A percentile compares a stretch with the other conserved stretches of the same genome.
These are phyloP conservation scores for Ruellia speciosa DNA, from an alignment of 305 asterid species.

Conservation along the genomic window DNA sequence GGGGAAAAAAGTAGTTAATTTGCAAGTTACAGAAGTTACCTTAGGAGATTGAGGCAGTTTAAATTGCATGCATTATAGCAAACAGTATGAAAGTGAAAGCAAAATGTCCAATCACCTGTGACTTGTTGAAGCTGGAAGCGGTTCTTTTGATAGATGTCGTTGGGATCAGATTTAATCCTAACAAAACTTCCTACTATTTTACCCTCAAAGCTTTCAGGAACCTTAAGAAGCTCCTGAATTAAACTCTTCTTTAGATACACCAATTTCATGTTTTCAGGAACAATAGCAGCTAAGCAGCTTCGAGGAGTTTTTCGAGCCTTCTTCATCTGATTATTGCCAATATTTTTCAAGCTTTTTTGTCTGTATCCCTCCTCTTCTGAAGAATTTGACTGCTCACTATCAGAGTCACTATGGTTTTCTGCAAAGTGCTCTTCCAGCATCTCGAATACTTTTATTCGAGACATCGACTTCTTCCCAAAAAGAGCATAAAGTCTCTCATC, in stretches of 20 bases:
- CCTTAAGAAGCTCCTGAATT: conserved; percentile 58
- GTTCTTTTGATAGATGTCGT: conserved; percentile 64
- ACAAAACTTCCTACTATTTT: conserved; percentile 78
- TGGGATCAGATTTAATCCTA: conserved; percentile 70
- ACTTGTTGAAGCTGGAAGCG: conserved; percentile 74
- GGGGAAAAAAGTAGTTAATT: conserved; percentile 2
- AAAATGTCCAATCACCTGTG: conserved; percentile 43
- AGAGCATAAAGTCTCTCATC: conserved; percentile 58
- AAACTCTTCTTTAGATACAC: conserved; percentile 62
- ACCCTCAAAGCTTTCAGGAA: conserved; percentile 44
- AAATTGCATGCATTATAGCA: conserved; percentile 11
- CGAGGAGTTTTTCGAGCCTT: conserved; percentile 42
- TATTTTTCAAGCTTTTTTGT: conserved; percentile 26
- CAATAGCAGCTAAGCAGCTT: conserved; percentile 73
- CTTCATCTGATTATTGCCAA: conserved; percentile 23
- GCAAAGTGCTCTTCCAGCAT: conserved; percentile 73
- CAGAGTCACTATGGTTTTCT: conserved; percentile 60
- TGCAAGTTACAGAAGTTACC: not conserved
- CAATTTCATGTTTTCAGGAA: conserved; percentile 68
- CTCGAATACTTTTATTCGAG: conserved; percentile 45
- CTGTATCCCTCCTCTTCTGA: conserved; percentile 42
- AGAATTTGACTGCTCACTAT: conserved; percentile 45
- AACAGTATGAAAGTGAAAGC: conserved; percentile 6
- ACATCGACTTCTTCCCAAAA: conserved; percentile 50
- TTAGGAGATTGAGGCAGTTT: not conserved